phyloP scores from a whole-genome alignment of 345 rosid species.

The Hypericum perforatum region DNA sequence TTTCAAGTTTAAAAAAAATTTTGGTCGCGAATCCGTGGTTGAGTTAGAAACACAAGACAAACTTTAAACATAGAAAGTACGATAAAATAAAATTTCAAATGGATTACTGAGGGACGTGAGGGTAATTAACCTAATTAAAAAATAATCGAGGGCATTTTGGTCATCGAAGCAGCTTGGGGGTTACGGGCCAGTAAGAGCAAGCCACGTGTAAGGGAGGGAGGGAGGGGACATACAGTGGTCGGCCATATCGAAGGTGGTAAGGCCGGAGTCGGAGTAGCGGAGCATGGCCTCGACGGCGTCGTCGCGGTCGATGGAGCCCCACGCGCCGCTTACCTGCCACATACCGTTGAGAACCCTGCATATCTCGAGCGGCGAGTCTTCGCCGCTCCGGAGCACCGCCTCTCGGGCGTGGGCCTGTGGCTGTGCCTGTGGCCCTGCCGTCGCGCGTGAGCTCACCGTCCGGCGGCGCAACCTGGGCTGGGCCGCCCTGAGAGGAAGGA shows the following conservation, averaged over 20 bases:
- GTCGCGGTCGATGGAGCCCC: conserved; percentile 78
- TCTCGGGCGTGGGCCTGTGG: conserved; percentile 26
- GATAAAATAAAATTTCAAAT: too few relatives aligned
- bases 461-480: conserved; percentile 11
- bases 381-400: conserved; percentile 58
- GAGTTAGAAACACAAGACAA: too few relatives aligned
- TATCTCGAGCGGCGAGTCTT: conserved; percentile 58
- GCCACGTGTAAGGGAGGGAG: conserved; percentile 10
- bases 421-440: conserved; percentile 11
- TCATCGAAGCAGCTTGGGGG: too few relatives aligned
- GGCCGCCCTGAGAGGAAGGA: conserved; percentile 20
- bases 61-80: too few relatives aligned
- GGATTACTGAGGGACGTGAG: too few relatives aligned
- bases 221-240: conserved; percentile 56
- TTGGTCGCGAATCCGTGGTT: too few relatives aligned
- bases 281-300: conserved; percentile 82
- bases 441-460: conserved; percentile 31
- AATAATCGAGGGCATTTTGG: too few relatives aligned
- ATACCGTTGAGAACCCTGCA: conserved; percentile 82
- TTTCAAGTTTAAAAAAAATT: too few relatives aligned
- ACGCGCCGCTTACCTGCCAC: conserved; percentile 93
- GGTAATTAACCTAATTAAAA: too few relatives aligned
- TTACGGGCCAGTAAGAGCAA: neutral
- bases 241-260: conserved; percentile 97
- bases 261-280: conserved; percentile 64